These are phyloP conservation scores for Ambrosia trifida DNA, from an alignment of 129 eudicot species.

Conservation along the genomic window DNA sequence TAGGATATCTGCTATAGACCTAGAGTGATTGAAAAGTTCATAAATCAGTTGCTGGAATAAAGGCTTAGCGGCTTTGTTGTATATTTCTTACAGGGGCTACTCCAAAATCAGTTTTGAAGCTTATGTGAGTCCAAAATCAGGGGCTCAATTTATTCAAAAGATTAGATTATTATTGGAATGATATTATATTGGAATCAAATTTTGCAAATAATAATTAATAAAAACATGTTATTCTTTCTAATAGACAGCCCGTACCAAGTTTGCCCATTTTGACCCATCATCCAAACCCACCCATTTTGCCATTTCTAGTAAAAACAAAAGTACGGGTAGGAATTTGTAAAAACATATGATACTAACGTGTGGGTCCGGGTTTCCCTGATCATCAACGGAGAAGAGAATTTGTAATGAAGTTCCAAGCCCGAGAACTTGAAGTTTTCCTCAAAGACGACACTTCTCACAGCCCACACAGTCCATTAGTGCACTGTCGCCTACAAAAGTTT, in stretches of 20 bases:
- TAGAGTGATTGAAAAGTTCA: too few species aligned
- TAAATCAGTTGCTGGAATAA: too few species aligned
- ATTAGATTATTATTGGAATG: neutral
- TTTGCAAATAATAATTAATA: neutral
- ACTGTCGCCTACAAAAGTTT: slow-evolving; percentile 48
- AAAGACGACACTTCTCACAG: too few species aligned
- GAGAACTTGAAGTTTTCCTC: slow-evolving; percentile 98
- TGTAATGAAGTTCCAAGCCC: slow-evolving; percentile 94
- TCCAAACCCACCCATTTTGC: neutral
- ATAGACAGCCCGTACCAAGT: neutral
- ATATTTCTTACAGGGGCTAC: too few species aligned
- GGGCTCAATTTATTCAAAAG: neutral
- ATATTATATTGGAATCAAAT: neutral
- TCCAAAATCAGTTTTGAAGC: too few species aligned
- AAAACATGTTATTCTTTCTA: neutral
- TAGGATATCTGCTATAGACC: too few species aligned
- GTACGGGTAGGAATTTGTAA: neutral
- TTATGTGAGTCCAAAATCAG: too few species aligned
- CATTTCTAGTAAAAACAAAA: neutral
- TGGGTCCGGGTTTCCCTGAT: slow-evolving; percentile 44
- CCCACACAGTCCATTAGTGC: slow-evolving; percentile 94
- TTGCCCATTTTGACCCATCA: too few species aligned
- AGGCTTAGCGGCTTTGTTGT: too few species aligned
- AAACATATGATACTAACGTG: slow-evolving; percentile 46
- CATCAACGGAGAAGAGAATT: slow-evolving; percentile 74